A percentile compares a stretch with the other conserved stretches of the same genome.
Evolutionary conservation across 2,329 filamentous ascomycete genomes (phyloP).

Genomic region (Trichoderma citrinoviride): DNA sequence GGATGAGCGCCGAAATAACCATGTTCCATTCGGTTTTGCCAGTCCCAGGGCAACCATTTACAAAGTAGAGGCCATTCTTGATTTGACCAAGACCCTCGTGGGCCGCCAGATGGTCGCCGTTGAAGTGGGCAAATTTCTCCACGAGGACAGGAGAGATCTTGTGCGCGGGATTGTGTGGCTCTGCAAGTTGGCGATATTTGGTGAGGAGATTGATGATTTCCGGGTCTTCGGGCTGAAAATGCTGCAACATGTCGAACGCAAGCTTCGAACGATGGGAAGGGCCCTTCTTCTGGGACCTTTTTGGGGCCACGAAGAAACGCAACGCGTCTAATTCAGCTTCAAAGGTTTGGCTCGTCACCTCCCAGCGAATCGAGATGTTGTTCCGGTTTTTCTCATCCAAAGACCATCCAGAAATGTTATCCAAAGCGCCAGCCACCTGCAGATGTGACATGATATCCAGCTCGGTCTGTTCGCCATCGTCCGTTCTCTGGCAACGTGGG

Average conservation of each 20-base stretch:
- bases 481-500: conserved; percentile 30
- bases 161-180: conserved; percentile 28
- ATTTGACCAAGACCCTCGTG: conserved; percentile 38
- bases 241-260: conserved; percentile 35
- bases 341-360: conserved; percentile 31
- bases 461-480: conserved; percentile 28
- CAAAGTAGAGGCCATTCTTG: conserved; percentile 43
- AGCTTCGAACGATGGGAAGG: conserved; percentile 27
- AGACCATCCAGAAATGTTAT: conserved; percentile 24
- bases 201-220: conserved; percentile 29
- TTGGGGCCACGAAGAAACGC: conserved; percentile 27
- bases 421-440: conserved; percentile 52
- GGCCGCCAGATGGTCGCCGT: conserved; percentile 39
- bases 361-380: conserved; percentile 31
- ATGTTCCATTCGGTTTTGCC: conserved; percentile 50
- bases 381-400: conserved; percentile 25
- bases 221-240: conserved; percentile 29
- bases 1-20: conserved; percentile 40
- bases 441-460: conserved; percentile 61
- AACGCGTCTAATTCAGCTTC: conserved; percentile 37
- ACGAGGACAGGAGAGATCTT: conserved; percentile 30
- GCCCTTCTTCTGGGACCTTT: conserved; percentile 23
- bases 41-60: conserved; percentile 48
- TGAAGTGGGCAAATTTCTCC: conserved; percentile 35
- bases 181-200: conserved; percentile 36